A percentile compares a stretch with the other conserved stretches of the same genome.
These are phyloP conservation scores for Aspergillus diversus DNA, from an alignment of 495 filamentous ascomycete species.

Conservation along the genomic window DNA sequence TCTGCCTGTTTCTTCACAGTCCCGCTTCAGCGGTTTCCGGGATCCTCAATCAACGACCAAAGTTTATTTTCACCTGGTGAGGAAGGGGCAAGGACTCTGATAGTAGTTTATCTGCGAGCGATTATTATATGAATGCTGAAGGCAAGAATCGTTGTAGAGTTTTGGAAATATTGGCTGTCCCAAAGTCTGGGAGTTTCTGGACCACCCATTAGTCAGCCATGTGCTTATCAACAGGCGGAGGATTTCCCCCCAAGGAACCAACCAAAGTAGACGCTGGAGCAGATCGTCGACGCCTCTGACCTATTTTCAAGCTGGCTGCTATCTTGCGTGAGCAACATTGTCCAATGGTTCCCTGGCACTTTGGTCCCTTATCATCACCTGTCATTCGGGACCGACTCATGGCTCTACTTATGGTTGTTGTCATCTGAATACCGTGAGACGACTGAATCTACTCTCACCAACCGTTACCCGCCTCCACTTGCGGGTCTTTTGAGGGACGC, in stretches of 20 bases:
- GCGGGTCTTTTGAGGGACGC: conserved; percentile 23
- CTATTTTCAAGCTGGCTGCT: neutral
- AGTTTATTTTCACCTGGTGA: too few relatives aligned
- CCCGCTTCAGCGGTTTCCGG: too few relatives aligned
- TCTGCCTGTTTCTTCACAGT: too few relatives aligned
- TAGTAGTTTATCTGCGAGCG: neutral
- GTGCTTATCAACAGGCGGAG: neutral
- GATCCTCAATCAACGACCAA: too few relatives aligned
- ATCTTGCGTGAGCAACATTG: conserved; percentile 7
- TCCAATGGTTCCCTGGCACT: conserved; percentile 5
- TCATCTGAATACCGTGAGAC: conserved; percentile 4
- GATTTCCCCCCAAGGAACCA: neutral
- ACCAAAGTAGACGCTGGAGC: conserved; percentile 1
- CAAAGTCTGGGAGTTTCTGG: neutral
- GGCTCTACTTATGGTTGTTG: conserved; percentile 1
- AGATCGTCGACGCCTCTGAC: conserved; percentile 10
- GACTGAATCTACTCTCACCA: conserved; percentile 11
- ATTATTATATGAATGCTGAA: neutral
- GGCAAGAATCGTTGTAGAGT: neutral
- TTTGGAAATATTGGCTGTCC: too few relatives aligned
- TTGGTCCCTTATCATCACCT: conserved; percentile 13
- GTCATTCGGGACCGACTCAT: neutral
- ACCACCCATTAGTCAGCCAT: conserved; percentile 4
- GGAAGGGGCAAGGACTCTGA: too few relatives aligned
- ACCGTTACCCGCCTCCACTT: conserved; percentile 27